phyloP scores from a whole-genome alignment of 225 moss, liverwort and hornwort genomes.

The Pseudisothecium myosuroides region DNA sequence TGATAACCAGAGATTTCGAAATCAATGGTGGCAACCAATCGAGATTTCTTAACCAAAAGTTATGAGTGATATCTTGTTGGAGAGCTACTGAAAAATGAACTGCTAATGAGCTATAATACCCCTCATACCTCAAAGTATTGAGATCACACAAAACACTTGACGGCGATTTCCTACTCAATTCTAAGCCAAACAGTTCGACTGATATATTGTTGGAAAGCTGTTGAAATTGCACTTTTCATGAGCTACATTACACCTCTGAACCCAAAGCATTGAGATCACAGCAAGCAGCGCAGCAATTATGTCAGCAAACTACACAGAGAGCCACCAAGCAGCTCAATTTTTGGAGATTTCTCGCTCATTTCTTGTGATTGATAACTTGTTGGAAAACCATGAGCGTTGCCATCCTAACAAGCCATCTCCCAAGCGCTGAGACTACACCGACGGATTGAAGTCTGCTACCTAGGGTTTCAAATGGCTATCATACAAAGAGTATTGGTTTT shows the following conservation, averaged over 20 bases:
- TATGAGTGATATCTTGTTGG: neutral
- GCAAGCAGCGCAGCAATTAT: neutral
- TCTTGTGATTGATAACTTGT: neutral
- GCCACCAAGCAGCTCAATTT: neutral
- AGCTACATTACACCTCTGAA: neutral
- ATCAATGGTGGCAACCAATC: neutral
- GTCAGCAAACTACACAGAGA: neutral
- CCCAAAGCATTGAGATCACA: neutral
- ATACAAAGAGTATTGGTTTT: neutral
- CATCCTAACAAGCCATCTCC: neutral
- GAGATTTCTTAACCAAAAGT: neutral
- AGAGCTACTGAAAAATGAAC: neutral
- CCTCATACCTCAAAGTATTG: neutral
- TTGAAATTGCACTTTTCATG: neutral
- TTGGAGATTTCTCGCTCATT: neutral
- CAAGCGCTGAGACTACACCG: neutral
- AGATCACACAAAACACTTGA: neutral
- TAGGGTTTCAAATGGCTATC: neutral
- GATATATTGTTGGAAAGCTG: neutral
- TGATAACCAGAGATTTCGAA: neutral
- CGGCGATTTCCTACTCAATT: neutral
- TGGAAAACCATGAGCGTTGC: neutral
- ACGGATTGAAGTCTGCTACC: neutral
- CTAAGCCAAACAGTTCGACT: neutral
- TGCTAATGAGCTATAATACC: neutral